Percentiles rank a stretch among this genome's conserved stretches.
These are phyloP conservation scores for Paramyrothecium sp. DNA, from an alignment of 2,329 filamentous ascomycete genomes.

Conservation along the genomic window DNA sequence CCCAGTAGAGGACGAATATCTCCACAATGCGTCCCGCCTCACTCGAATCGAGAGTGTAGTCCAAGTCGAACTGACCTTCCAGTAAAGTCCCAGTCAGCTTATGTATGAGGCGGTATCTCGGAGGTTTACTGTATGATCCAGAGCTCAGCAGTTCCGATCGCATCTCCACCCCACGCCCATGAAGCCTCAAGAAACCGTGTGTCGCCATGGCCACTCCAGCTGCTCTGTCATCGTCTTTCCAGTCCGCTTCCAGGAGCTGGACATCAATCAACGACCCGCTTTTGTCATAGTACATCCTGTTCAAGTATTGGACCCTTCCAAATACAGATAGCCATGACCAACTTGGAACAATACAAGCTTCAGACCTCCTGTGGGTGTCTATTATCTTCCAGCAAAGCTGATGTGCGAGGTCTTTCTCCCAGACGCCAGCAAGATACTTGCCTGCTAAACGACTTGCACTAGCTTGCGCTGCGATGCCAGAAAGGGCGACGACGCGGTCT, in stretches of 20 bases:
- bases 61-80: neutral
- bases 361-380: neutral
- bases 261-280: neutral
- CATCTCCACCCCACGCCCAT: neutral
- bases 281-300: neutral
- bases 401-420: neutral
- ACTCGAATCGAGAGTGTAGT: neutral
- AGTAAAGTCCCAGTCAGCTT: neutral
- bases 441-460: neutral
- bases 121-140: neutral
- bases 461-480: neutral
- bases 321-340: neutral
- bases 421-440: neutral
- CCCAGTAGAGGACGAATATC: neutral
- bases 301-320: neutral
- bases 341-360: neutral
- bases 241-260: neutral
- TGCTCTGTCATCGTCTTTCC: neutral
- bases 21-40: neutral
- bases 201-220: neutral
- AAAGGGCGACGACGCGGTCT: neutral
- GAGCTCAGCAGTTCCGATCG: neutral
- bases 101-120: neutral
- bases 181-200: neutral
- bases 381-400: neutral